Evolutionary conservation across 441 rosid genomes (phyloP).

Genomic region (Flueggea neowawraea): DNA sequence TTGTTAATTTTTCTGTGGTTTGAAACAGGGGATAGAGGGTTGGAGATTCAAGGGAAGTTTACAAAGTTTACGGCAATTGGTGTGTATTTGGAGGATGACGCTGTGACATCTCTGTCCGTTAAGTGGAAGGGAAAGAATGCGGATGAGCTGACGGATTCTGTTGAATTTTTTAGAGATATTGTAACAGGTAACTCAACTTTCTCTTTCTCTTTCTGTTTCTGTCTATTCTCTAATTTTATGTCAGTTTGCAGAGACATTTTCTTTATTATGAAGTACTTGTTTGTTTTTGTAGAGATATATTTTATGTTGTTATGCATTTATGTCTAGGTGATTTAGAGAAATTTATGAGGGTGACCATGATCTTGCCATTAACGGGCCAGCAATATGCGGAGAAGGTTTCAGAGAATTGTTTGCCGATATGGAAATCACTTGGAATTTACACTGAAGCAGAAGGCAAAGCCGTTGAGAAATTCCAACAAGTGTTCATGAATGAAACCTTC

Average conservation of each 20-base stretch:
- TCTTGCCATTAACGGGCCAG: slow-evolving; percentile 72
- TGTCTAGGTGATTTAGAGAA: slow-evolving; percentile 65
- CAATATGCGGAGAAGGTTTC: slow-evolving; percentile 79
- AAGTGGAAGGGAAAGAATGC: slow-evolving; percentile 70
- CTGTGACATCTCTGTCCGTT: slow-evolving; percentile 46
- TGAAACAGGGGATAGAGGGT: slow-evolving; percentile 63
- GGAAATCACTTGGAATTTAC: slow-evolving; percentile 71
- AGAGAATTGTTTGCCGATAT: slow-evolving; percentile 63
- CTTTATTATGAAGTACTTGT: background rate
- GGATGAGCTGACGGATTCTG: slow-evolving; percentile 54
- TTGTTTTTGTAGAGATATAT: background rate
- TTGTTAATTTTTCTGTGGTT: background rate
- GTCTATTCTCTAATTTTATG: background rate
- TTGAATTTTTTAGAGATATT: slow-evolving; percentile 72
- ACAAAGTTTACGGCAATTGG: slow-evolving; percentile 77
- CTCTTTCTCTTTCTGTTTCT: background rate
- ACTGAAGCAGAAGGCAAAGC: slow-evolving; percentile 77
- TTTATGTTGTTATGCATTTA: background rate
- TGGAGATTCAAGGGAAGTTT: slow-evolving; percentile 68
- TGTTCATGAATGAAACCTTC: slow-evolving; percentile 62
- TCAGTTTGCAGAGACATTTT: no score
- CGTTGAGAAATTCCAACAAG: slow-evolving; percentile 47
- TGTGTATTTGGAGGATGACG: slow-evolving; percentile 60
- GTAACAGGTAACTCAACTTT: slow-evolving; percentile 55
- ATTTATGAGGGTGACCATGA: slow-evolving; percentile 63